phyloP scores from a whole-genome alignment of 371 early-diverging fungal genomes.

The Mucor mucedo region DNA sequence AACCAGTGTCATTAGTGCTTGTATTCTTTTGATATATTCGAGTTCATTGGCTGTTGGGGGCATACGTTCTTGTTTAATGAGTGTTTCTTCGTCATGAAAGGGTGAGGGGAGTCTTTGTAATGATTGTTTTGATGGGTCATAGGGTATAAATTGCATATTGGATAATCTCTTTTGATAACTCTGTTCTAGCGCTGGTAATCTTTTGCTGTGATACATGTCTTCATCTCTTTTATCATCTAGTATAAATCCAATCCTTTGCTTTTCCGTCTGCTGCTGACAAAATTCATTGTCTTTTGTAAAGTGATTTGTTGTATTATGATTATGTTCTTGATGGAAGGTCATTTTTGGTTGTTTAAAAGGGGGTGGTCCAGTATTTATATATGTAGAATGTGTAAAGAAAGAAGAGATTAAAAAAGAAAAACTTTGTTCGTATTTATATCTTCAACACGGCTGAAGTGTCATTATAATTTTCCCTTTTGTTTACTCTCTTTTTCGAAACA shows the following conservation, averaged over 20 bases:
- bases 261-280: background rate
- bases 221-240: slow-evolving; percentile 8
- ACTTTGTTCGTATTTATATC: background rate
- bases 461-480: background rate
- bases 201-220: background rate
- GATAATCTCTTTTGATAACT: background rate
- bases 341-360: background rate
- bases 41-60: slow-evolving; percentile 18
- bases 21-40: slow-evolving; percentile 29
- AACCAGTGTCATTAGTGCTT: slow-evolving; percentile 26
- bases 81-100: background rate
- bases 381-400: background rate
- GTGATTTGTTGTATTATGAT: background rate
- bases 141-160: background rate
- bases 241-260: slow-evolving; percentile 10
- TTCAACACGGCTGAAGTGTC: background rate
- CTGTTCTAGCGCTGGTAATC: background rate
- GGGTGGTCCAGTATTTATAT: background rate
- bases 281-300: background rate
- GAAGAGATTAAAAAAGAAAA: background rate
- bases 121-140: slow-evolving; percentile 3
- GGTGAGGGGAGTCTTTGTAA: slow-evolving; percentile 12
- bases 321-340: slow-evolving; percentile 6
- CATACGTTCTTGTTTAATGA: slow-evolving; percentile 4
- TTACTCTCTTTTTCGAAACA: background rate